These are phyloP conservation scores for Cryphonectria carpinicola DNA, from an alignment of 2,329 filamentous ascomycete species.

Conservation along the genomic window DNA sequence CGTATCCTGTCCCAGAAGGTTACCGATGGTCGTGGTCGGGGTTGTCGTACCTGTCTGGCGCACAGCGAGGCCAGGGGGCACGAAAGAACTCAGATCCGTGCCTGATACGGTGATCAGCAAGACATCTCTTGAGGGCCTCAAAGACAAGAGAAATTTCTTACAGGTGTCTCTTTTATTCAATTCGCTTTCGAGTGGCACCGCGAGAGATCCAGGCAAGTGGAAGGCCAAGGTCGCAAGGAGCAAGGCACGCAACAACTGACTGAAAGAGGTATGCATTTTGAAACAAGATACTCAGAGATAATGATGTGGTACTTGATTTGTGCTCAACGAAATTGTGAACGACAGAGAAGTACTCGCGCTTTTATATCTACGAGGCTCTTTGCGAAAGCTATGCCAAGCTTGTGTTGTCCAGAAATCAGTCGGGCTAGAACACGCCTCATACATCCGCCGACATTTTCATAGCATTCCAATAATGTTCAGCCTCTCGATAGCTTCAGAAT, in stretches of 20 bases:
- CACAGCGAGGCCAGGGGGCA: not conserved
- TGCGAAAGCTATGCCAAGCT: not conserved
- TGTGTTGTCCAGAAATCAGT: not conserved
- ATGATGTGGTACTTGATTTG: not conserved
- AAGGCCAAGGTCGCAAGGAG: not conserved
- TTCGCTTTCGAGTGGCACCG: not conserved
- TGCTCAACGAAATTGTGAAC: not conserved
- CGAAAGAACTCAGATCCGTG: slow-evolving; percentile 1
- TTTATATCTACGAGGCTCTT: not conserved
- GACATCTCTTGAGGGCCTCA: not conserved
- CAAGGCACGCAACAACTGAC: not conserved
- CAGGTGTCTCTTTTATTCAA: not conserved
- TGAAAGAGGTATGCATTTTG: not conserved
- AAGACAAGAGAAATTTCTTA: not conserved
- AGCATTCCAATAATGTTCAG: not conserved
- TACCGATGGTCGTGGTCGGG: slow-evolving; percentile 1
- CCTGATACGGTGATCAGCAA: not conserved
- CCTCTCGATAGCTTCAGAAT: not conserved
- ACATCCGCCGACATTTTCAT: not conserved
- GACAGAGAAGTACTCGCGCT: not conserved
- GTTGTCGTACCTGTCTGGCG: not conserved
- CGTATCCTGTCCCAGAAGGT: not conserved
- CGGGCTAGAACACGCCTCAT: not conserved
- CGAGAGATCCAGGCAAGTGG: not conserved
- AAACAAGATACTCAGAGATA: not conserved